Evolutionary conservation across 108 stramenopile species (phyloP), one percentile per base, ranked within the genome.

Genomic region (Nitzschia sp.): DNA sequence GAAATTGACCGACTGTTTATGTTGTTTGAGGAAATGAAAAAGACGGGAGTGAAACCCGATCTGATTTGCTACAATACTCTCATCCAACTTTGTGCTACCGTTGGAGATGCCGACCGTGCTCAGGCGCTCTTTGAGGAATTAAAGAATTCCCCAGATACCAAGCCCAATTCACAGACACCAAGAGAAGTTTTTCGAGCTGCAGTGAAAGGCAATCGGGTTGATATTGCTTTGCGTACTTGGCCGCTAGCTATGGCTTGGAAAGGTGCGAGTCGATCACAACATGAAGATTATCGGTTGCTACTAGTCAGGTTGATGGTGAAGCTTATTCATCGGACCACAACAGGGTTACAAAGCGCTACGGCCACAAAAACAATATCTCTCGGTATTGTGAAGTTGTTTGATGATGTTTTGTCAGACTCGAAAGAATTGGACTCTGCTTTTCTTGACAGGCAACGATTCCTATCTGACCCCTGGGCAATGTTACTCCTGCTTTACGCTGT

Each of bases 11-110:
- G 87, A 63, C 85, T 92, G 0, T 91, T 90, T 56, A 51, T 92
- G 42, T 80, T 91, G 0, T 95, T 92, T 70, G 83, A 91, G 75
- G 86, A 87, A 64, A 90, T 95, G 87, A 81, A 91, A 54, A 71
- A 77, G 5, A 60, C 81, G 2, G 93, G 88, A 11, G 78, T 76
- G 0, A 65, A 69, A 22, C 89, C 90, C 1, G 94, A 95, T 73
- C 24, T 92, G 12, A 88, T 87, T 41, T 89, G 86, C 46, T 95
- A 90, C 76, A 92, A 95, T 63, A 78, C 90, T 22, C 71, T 95
- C 1, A 65, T 95, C 37, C 72, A 79, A 53, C 86, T 89, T 1
- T 92, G 89, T 64, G 84, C 94, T 3, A 74, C 83, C 10, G 81
- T 78, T 21, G 91, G 91, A 19, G 90, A 95, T 50, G 54, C 89